Evolutionary conservation across 225 moss, liverwort and hornwort species (phyloP).

Genomic region (Physcomitrium patens): DNA sequence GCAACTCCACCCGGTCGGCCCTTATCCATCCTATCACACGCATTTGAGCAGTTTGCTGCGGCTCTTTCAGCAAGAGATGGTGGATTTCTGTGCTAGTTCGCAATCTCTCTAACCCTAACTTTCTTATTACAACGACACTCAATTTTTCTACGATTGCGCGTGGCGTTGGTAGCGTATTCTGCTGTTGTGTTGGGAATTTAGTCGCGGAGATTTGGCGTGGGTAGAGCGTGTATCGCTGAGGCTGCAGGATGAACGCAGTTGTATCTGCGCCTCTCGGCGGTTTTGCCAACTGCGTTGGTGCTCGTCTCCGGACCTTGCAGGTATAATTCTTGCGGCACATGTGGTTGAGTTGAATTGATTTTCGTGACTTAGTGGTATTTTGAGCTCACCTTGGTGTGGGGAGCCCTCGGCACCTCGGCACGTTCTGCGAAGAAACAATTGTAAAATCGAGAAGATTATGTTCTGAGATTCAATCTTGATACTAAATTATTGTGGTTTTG

Average conservation of each 20-base stretch:
- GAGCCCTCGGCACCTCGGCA: slow-evolving; percentile 44
- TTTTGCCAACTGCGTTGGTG: slow-evolving; percentile 62
- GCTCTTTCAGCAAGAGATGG: too few relatives aligned
- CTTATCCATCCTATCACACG: too few relatives aligned
- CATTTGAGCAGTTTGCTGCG: too few relatives aligned
- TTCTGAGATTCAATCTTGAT: not conserved
- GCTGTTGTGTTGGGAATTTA: not conserved
- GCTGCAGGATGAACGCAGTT: slow-evolving; percentile 58
- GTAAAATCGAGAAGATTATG: too few relatives aligned
- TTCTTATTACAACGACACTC: too few relatives aligned
- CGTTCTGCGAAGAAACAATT: not conserved
- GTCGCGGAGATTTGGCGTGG: not conserved
- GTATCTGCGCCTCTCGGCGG: slow-evolving; percentile 56
- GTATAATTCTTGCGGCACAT: slow-evolving; percentile 25
- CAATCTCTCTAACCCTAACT: too few relatives aligned
- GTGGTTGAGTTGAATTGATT: not conserved
- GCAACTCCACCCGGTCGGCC: too few relatives aligned
- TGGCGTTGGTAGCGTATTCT: not conserved
- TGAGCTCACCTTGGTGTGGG: slow-evolving; percentile 41
- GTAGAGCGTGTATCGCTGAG: not conserved
- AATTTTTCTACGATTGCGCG: not conserved
- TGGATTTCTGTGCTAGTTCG: too few relatives aligned
- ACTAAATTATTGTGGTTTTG: slow-evolving; percentile 17
- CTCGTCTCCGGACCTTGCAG: slow-evolving; percentile 75
- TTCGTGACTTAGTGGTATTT: not conserved